A percentile compares a stretch with the other conserved stretches of the same genome.
Evolutionary conservation across 2,329 filamentous ascomycete genomes (phyloP).

Genomic region (Fusarium austroafricanum): DNA sequence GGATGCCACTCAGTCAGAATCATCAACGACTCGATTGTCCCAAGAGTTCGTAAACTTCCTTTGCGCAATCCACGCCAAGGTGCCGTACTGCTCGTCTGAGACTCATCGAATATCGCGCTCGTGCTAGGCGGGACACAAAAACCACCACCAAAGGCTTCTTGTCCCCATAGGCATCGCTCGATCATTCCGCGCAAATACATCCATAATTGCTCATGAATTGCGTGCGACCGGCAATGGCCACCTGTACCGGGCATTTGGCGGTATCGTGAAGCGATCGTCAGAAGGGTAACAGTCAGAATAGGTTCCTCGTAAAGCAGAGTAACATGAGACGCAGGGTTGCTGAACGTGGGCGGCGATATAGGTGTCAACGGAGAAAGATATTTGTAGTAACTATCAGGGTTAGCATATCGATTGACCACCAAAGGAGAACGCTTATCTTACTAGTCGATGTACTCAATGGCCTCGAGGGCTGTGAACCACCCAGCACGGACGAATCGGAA

Average conservation of each 20-base stretch:
- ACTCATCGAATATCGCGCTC: constrained; percentile 63
- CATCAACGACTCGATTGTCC: constrained; percentile 93
- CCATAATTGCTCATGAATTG: constrained; percentile 96
- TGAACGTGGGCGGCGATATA: constrained; percentile 91
- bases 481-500: constrained; percentile 96
- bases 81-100: constrained; percentile 74
- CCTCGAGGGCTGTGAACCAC: constrained; percentile 95
- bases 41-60: constrained; percentile 86
- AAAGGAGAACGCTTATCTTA: constrained; percentile 54
- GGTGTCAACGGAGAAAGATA: constrained; percentile 92
- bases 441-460: constrained; percentile 94
- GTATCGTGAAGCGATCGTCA: constrained; percentile 92
- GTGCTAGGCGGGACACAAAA: constrained; percentile 78
- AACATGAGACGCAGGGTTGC: constrained; percentile 80
- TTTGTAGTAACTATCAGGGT: constrained; percentile 79
- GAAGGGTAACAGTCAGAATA: constrained; percentile 88
- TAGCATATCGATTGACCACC: constrained; percentile 8
- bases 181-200: constrained; percentile 95
- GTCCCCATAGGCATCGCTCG: constrained; percentile 92
- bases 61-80: constrained; percentile 77
- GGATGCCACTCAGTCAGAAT: constrained; percentile 98
- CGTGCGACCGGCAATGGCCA: constrained; percentile 83
- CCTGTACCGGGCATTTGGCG: constrained; percentile 83
- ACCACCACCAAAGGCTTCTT: constrained; percentile 92
- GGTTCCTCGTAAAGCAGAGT: constrained; percentile 90